These are phyloP conservation scores for Begonia peltatifolia DNA, from an alignment of 306 rosid genomes.

Conservation along the genomic window DNA sequence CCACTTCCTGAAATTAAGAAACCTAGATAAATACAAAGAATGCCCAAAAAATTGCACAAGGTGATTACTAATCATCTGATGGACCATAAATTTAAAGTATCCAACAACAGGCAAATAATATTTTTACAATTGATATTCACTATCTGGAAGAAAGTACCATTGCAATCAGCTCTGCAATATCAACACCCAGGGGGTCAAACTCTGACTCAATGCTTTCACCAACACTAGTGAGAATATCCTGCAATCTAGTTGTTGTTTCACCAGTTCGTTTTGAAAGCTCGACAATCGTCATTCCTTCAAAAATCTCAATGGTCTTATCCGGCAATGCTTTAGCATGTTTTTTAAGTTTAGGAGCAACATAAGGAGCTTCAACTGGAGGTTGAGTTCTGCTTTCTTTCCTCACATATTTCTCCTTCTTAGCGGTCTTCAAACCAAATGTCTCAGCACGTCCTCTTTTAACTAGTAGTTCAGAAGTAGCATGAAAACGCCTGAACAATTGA, in stretches of 20 bases:
- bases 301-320: slow-evolving; percentile 67
- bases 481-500: slow-evolving; percentile 39
- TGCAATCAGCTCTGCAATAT: slow-evolving; percentile 61
- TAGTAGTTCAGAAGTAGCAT: slow-evolving; percentile 36
- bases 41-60: not conserved
- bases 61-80: not conserved
- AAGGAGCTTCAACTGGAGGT: slow-evolving; percentile 69
- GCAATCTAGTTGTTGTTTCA: slow-evolving; percentile 43
- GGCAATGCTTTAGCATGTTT: slow-evolving; percentile 25
- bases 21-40: not conserved
- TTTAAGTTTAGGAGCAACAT: slow-evolving; percentile 45
- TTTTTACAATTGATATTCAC: not conserved
- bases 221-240: slow-evolving; percentile 49
- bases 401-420: slow-evolving; percentile 47
- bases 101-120: no score
- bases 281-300: slow-evolving; percentile 75
- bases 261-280: slow-evolving; percentile 82
- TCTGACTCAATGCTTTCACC: slow-evolving; percentile 80
- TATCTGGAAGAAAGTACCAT: slow-evolving; percentile 47
- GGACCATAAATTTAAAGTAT: no score
- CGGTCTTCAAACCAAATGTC: slow-evolving; percentile 41
- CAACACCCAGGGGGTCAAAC: slow-evolving; percentile 72
- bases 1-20: slow-evolving; percentile 54
- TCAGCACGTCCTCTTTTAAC: slow-evolving; percentile 32
- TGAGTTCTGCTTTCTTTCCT: slow-evolving; percentile 34